Base-by-base conservation (phyloP, 2,329 filamentous ascomycete genomes). In the Colletotrichum sp. region DNA sequence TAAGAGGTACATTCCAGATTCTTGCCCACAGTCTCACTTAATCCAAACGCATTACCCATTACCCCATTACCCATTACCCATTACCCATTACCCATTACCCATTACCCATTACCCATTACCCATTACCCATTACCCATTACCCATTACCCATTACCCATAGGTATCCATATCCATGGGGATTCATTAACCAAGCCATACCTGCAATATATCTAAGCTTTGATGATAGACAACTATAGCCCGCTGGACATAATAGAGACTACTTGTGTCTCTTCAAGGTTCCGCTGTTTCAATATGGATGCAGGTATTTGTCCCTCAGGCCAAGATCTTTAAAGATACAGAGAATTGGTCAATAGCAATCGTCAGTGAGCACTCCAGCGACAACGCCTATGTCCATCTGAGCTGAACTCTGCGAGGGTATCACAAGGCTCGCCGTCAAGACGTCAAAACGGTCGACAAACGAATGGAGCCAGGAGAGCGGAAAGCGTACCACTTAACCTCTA, bases 391-490 rank as follows among this genome's bases (percentile, higher is more conserved):
- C 3, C 13, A 16, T 36, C 43, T 21, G 13, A 48, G n/a, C 10
- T 13, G n/a, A 21, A 10, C n/a, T 48, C 43, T 48, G 4, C 1
- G 13, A 21, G n/a, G 6, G 12, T 2, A 13, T 6, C 18, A 48
- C n/a, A 13, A 21, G 6, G n/a, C n/a, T 52, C n/a, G 43, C 43
- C n/a, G 6, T 52, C n/a, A 18, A 52, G 43, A 21, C n/a, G 6
- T 52, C 1, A 13, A 4, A 52, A 13, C 12, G 6, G 43, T 8
- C 4, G n/a, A 21, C 9, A 52, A 52, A 13, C 6, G 8, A 5
- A 5, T 24, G 0, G 13, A 52, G 10, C n/a, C n/a, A 21, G n/a
- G 5, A 48, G 38, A n/a, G 6, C 10, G 0, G 43, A 5, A 21
- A 21, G 9, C 6, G 6, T 13, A 21, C n/a, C n/a, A 8, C 43